A percentile compares a stretch with the other conserved stretches of the same genome.
These are phyloP conservation scores for Pisolithus albus DNA, from an alignment of 768 basidiomycete genomes.

Conservation along the genomic window DNA sequence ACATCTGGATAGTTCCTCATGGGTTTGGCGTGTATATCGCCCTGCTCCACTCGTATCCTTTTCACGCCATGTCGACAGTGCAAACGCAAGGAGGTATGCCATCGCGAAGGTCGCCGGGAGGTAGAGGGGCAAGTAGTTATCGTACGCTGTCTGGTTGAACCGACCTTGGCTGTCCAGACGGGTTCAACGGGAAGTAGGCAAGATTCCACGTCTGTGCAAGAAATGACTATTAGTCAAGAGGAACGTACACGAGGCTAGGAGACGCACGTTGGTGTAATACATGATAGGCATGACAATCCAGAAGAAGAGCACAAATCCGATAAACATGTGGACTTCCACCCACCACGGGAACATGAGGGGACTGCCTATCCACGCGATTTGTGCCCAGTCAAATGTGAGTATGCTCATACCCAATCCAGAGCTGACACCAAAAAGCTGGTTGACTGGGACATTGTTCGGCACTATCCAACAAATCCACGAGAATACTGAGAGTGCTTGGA, in stretches of 20 bases:
- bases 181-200: slow-evolving; percentile 82
- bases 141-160: slow-evolving; percentile 74
- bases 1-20: slow-evolving; percentile 94
- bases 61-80: slow-evolving; percentile 72
- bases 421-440: slow-evolving; percentile 83
- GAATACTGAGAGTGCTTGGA: slow-evolving; percentile 81
- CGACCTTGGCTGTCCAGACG: slow-evolving; percentile 59
- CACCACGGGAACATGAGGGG: slow-evolving; percentile 90
- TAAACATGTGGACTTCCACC: slow-evolving; percentile 87
- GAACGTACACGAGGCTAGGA: background rate
- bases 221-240: slow-evolving; percentile 6
- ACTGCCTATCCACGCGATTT: slow-evolving; percentile 64
- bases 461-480: slow-evolving; percentile 90
- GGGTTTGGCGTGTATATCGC: slow-evolving; percentile 92
- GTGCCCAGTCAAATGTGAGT: slow-evolving; percentile 90
- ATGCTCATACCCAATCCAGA: slow-evolving; percentile 85
- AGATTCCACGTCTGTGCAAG: slow-evolving; percentile 64
- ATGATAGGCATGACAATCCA: slow-evolving; percentile 87
- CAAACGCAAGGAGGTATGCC: slow-evolving; percentile 84
- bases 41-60: slow-evolving; percentile 68
- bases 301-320: slow-evolving; percentile 84
- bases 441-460: slow-evolving; percentile 75
- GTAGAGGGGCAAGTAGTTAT: slow-evolving; percentile 82
- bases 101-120: slow-evolving; percentile 85
- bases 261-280: slow-evolving; percentile 89